Evolutionary conservation across 208 protist genomes (phyloP), one percentile per base, ranked within the genome.

Genomic region (Leptomonas pyrrhocoris): DNA sequence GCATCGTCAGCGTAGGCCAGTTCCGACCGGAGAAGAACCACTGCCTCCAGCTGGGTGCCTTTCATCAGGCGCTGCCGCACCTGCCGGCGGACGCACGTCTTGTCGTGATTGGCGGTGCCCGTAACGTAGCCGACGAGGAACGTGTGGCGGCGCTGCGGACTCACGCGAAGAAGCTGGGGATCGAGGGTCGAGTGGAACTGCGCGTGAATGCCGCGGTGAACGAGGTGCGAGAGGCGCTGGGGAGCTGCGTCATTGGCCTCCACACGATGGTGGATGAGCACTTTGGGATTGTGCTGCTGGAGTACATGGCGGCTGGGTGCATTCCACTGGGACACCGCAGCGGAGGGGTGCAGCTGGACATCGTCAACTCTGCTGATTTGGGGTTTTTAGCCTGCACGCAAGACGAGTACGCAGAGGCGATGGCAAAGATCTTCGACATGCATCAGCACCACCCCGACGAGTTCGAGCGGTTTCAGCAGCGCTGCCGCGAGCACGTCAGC

Each of bases 241-340:
- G 65, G 13, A 66, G 18, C 3, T 81, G 92, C 58, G 73, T 68
- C 0, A 84, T 98, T 30, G 99, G 98, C 9, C 68, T 99, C 12
- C 98, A 99, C 81, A 99, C 98, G 11, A 99, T 99, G 98, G 83
- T 89, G 60, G 94, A 99, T 63, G 98, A 99, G 75, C 99, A 99
- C 84, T 99, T 99, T 84, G 98, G 99, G 30, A 99, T 99, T 77
- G 94, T 98, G 23, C 73, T 99, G 0, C 94, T 99, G 11, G 98
- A 99, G 76, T 98, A 98, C 68, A 96, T 99, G 38, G 97, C 97
- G 1, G 80, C 84, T 15, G 96, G 96, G 11, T 84, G 97, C 28
- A 83, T 99, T 21, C 72, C 97, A 0, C 69, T 99, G 0, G 98
- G 92, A 0, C 96, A 99, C 79, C 73, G 88, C 15, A 98, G 91